Conservation (phyloP, 148 eudicot genomes). For the Fagopyrum homotropicum region DNA sequence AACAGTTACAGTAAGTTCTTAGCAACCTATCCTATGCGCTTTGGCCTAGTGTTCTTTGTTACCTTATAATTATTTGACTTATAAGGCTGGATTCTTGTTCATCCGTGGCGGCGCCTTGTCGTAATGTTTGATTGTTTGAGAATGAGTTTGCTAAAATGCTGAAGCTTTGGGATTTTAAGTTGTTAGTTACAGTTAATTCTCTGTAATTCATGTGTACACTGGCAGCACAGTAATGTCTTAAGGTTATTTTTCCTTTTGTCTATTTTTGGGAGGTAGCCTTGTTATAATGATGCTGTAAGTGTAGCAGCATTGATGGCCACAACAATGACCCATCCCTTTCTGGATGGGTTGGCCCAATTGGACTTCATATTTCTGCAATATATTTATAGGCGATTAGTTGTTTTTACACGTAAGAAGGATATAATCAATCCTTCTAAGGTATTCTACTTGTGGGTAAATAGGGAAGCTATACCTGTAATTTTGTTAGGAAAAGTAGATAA, state of each 20-base stretch:
- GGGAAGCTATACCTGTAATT: no score
- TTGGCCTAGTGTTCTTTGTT: background rate
- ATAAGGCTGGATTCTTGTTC: background rate
- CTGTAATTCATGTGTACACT: background rate
- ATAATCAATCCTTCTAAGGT: no score
- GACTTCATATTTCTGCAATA: background rate
- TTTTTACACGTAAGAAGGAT: no score
- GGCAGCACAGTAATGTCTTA: background rate
- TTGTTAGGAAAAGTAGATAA: no score
- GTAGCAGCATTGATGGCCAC: background rate
- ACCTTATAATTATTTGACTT: background rate
- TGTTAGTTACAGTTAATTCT: background rate
- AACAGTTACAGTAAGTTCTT: constrained; percentile 62
- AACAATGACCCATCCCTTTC: background rate
- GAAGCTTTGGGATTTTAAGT: background rate
- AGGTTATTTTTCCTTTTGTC: background rate
- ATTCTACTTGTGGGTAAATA: no score
- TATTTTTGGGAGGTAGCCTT: background rate
- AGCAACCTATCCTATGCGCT: constrained; percentile 1
- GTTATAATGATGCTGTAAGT: background rate
- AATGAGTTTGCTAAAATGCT: background rate
- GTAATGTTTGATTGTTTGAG: background rate
- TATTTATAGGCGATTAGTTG: no score
- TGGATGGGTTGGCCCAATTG: background rate
- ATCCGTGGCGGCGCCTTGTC: background rate